Conservation (phyloP, 1,284 basidiomycete genomes). For the Cryptococcus sp. region DNA sequence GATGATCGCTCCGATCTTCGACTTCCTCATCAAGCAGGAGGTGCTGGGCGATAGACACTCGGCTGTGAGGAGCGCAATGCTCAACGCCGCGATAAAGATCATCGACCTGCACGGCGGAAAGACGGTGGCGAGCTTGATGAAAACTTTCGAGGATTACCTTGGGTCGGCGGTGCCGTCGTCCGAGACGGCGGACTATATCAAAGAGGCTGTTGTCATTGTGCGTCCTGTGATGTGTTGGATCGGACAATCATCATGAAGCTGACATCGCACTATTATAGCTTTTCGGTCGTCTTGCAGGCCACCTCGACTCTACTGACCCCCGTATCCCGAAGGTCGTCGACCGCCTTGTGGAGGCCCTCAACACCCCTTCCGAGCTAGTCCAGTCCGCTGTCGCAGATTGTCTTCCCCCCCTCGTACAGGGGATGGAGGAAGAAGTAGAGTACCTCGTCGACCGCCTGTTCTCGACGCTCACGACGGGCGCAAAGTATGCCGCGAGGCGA, state of each 20-base stretch:
- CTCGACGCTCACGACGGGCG: slow-evolving; percentile 67
- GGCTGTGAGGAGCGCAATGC: slow-evolving; percentile 81
- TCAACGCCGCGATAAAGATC: slow-evolving; percentile 74
- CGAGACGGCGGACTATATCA: slow-evolving; percentile 79
- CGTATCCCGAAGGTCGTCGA: slow-evolving; percentile 83
- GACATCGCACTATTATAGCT: slow-evolving; percentile 49
- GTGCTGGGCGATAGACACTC: slow-evolving; percentile 82
- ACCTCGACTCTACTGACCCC: slow-evolving; percentile 71
- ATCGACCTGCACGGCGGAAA: slow-evolving; percentile 80
- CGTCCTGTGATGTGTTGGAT: slow-evolving; percentile 3
- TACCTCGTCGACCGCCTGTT: slow-evolving; percentile 73
- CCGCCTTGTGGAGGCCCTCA: slow-evolving; percentile 83
- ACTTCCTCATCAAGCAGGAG: slow-evolving; percentile 78
- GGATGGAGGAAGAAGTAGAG: slow-evolving; percentile 64
- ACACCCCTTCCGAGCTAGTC: slow-evolving; percentile 93
- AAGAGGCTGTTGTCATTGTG: slow-evolving; percentile 86
- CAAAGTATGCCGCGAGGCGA: slow-evolving; percentile 86
- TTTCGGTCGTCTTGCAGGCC: slow-evolving; percentile 87
- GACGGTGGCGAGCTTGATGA: slow-evolving; percentile 71
- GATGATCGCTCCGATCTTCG: slow-evolving; percentile 75
- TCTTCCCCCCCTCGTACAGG: slow-evolving; percentile 77
- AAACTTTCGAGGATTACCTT: slow-evolving; percentile 80
- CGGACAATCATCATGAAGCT: background rate
- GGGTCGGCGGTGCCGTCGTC: slow-evolving; percentile 60
- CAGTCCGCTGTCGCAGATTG: slow-evolving; percentile 96